These are phyloP conservation scores for Fusarium floridanum DNA, from an alignment of 2,329 filamentous ascomycete species.

Conservation along the genomic window DNA sequence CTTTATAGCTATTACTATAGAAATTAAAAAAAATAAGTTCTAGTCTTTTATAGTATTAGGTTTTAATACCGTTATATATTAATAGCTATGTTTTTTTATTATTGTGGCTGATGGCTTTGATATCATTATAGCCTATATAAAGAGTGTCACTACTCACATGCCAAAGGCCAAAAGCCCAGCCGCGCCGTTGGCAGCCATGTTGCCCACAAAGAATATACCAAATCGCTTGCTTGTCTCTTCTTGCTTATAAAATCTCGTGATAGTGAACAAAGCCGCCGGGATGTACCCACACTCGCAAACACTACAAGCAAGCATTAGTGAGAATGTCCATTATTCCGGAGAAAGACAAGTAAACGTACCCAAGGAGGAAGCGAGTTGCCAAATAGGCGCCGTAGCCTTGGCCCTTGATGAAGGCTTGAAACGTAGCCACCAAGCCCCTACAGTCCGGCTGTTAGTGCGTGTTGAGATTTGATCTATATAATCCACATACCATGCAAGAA, in stretches of 20 bases:
- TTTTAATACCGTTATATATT: too few relatives aligned
- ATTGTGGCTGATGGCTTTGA: too few relatives aligned
- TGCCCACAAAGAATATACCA: not conserved
- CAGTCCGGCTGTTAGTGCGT: not conserved
- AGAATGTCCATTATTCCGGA: not conserved
- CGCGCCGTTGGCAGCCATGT: not conserved
- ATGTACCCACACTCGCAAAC: not conserved
- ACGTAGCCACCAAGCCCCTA: not conserved
- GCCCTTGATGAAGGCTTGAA: not conserved
- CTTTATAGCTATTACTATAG: too few relatives aligned
- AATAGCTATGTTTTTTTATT: too few relatives aligned
- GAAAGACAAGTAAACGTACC: not conserved
- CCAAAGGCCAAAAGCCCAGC: not conserved
- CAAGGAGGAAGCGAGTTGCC: not conserved
- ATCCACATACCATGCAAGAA: not conserved
- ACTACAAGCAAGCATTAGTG: not conserved
- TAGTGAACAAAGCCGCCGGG: not conserved
- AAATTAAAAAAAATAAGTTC: too few relatives aligned
- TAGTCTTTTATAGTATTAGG: too few relatives aligned
- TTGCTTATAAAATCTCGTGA: not conserved
- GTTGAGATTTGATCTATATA: not conserved
- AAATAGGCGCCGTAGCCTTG: not conserved
- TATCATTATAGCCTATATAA: too few relatives aligned
- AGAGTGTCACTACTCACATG: not conserved
- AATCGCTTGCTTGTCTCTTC: not conserved